Percentiles rank a stretch among this genome's conserved stretches.
Conservation (phyloP, 495 filamentous ascomycete species). For the Clohesyomyces aquaticus region DNA sequence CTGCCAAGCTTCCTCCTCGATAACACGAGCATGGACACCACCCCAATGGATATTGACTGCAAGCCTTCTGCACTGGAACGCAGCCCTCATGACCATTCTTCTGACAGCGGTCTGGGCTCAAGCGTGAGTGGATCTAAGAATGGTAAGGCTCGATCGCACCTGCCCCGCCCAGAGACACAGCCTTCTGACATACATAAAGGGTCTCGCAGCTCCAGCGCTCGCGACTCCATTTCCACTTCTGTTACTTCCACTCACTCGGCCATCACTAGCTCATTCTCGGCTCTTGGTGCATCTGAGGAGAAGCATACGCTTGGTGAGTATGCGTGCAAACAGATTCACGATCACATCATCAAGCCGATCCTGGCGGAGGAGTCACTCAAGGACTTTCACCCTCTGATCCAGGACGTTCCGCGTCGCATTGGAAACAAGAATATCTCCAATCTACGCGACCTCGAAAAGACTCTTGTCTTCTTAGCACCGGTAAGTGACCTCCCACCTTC, state of each 20-base stretch:
- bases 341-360: conserved; percentile 61
- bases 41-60: conserved; percentile 45
- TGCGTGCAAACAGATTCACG: conserved; percentile 61
- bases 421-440: conserved; percentile 78
- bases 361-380: conserved; percentile 61
- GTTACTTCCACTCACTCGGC: conserved; percentile 44
- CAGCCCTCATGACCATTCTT: conserved; percentile 58
- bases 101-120: conserved; percentile 66
- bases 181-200: conserved; percentile 41
- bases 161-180: not conserved
- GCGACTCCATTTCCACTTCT: conserved; percentile 42
- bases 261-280: conserved; percentile 52
- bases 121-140: conserved; percentile 54
- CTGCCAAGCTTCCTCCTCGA: conserved; percentile 45
- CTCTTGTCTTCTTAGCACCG: conserved; percentile 79
- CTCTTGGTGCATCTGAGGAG: conserved; percentile 40
- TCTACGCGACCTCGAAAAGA: conserved; percentile 88
- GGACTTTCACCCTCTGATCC: conserved; percentile 76
- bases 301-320: conserved; percentile 54
- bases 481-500: conserved; percentile 67
- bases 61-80: conserved; percentile 40
- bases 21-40: conserved; percentile 41
- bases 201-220: conserved; percentile 25
- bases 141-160: conserved; percentile 35
- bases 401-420: conserved; percentile 75